Evolutionary conservation across 1,139 yeast species (phyloP).

Genomic region (Magnusiomyces magnusii): DNA sequence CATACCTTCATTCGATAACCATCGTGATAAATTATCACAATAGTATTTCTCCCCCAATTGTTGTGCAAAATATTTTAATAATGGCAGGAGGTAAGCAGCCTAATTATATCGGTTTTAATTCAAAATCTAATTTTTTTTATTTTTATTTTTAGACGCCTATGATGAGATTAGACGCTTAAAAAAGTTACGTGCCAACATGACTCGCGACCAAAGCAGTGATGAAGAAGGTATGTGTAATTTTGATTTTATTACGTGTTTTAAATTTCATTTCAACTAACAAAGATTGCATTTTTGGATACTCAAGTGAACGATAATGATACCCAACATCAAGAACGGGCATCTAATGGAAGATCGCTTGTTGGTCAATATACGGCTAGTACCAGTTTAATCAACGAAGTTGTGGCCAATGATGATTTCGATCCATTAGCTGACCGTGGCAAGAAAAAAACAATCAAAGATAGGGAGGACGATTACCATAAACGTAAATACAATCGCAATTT

Average conservation of each 20-base stretch:
- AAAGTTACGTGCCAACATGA: conserved; percentile 7
- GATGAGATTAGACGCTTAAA: conserved; percentile 3
- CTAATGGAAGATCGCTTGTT: conserved; percentile 19
- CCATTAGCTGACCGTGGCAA: conserved; percentile 32
- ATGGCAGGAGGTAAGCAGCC: background rate
- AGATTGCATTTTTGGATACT: background rate
- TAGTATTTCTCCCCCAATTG: background rate
- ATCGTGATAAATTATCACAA: background rate
- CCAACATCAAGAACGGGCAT: background rate
- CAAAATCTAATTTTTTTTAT: background rate
- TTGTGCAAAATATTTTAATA: background rate
- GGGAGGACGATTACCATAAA: conserved; percentile 40
- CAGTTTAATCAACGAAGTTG: conserved; percentile 27
- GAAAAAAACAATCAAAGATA: conserved; percentile 30
- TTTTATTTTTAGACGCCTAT: background rate
- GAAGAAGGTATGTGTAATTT: background rate
- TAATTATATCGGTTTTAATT: no score
- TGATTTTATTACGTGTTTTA: background rate
- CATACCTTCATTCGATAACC: background rate
- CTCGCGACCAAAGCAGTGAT: background rate
- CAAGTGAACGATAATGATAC: background rate
- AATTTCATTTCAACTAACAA: background rate
- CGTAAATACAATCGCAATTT: conserved; percentile 36
- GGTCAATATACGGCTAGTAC: conserved; percentile 28
- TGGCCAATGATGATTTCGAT: conserved; percentile 36